phyloP scores from a whole-genome alignment of 331 rosid genomes.

The Telfairia occidentalis region DNA sequence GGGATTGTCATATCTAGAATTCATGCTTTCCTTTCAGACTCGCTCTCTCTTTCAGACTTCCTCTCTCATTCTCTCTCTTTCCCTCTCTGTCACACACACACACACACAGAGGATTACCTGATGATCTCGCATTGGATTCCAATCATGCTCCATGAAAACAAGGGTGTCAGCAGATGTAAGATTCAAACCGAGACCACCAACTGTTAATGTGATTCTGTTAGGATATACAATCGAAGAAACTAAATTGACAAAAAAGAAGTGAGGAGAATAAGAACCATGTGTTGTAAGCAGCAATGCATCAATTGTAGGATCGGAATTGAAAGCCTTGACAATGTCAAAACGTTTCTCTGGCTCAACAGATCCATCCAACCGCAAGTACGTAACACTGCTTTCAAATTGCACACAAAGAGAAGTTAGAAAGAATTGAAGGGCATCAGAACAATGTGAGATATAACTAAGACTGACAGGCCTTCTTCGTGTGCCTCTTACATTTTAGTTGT shows the following conservation, averaged over 20 bases:
- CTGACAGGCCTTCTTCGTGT: not conserved
- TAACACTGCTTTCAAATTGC: constrained; percentile 41
- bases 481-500: not conserved
- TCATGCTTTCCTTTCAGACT: not conserved
- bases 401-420: constrained; percentile 3
- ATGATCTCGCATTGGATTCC: constrained; percentile 99
- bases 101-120: constrained; percentile 39
- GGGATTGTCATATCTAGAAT: not conserved
- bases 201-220: constrained; percentile 35
- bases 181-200: constrained; percentile 97
- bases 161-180: constrained; percentile 95
- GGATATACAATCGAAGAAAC: constrained; percentile 1
- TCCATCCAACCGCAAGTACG: constrained; percentile 91
- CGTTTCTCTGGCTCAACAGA: constrained; percentile 82
- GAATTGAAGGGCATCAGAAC: not conserved
- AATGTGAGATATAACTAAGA: not conserved
- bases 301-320: constrained; percentile 96
- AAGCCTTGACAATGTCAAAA: constrained; percentile 79
- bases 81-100: not conserved
- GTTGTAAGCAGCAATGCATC: constrained; percentile 88
- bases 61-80: no score
- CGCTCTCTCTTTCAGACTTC: no score
- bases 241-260: not conserved
- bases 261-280: constrained; percentile 29
- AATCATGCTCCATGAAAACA: constrained; percentile 93